Percentiles rank a stretch among this genome's conserved stretches.
Evolutionary conservation across 2,329 filamentous ascomycete genomes (phyloP).

Genomic region (Lasiodiplodia theobromae): DNA sequence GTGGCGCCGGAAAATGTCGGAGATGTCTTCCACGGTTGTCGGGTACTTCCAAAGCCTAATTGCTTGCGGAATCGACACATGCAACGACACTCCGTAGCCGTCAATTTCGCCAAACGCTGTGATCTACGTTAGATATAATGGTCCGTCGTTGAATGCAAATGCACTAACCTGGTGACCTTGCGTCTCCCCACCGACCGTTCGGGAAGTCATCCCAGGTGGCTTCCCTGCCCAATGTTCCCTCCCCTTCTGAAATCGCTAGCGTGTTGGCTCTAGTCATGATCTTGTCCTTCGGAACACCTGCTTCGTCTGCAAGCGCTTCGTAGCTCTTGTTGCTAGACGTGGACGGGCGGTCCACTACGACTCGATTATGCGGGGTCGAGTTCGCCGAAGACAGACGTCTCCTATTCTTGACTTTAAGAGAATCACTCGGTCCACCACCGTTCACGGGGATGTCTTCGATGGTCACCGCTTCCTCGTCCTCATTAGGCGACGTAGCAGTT

Average conservation of each 20-base stretch:
- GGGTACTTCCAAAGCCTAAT: constrained; percentile 86
- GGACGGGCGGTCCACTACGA: constrained; percentile 75
- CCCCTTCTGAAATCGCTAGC: constrained; percentile 91
- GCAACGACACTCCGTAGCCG: constrained; percentile 95
- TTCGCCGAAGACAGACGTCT: constrained; percentile 80
- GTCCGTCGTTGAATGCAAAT: background rate
- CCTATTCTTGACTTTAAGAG: constrained; percentile 40
- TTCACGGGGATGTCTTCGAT: constrained; percentile 50
- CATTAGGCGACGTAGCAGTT: constrained; percentile 54
- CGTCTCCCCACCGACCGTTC: constrained; percentile 94
- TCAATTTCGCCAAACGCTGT: constrained; percentile 92
- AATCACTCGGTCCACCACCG: constrained; percentile 40
- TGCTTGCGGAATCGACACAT: constrained; percentile 86
- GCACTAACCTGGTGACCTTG: constrained; percentile 71
- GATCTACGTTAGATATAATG: background rate
- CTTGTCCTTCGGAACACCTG: constrained; percentile 73
- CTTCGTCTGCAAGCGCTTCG: constrained; percentile 79
- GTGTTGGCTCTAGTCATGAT: constrained; percentile 83
- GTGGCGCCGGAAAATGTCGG: constrained; percentile 79
- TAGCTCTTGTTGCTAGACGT: constrained; percentile 57
- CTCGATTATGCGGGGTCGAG: constrained; percentile 84
- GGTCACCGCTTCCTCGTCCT: constrained; percentile 58
- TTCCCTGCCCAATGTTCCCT: constrained; percentile 86
- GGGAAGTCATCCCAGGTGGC: constrained; percentile 99
- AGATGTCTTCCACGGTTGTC: constrained; percentile 73